phyloP scores from a whole-genome alignment of 1,284 basidiomycete genomes.

The Xerocomus amazonicus region DNA sequence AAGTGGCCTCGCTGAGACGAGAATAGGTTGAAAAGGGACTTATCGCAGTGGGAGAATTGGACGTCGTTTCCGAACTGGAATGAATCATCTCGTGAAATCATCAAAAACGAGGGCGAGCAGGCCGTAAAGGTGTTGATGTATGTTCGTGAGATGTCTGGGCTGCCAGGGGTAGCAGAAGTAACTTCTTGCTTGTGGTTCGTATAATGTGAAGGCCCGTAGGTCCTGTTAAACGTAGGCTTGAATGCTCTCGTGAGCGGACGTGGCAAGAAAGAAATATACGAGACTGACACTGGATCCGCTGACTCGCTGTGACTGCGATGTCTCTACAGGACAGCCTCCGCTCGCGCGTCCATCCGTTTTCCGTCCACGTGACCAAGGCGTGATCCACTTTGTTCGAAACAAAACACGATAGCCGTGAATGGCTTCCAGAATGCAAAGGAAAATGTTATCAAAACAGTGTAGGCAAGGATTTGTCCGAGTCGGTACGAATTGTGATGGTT shows the following conservation, averaged over 20 bases:
- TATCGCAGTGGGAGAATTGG: slow-evolving; percentile 24
- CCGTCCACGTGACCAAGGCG: not conserved
- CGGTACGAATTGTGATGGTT: too few species aligned
- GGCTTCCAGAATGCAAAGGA: too few species aligned
- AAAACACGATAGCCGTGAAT: too few species aligned
- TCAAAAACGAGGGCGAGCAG: slow-evolving; percentile 1
- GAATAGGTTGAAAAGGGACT: slow-evolving; percentile 34
- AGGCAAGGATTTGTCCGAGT: too few species aligned
- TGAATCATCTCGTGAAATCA: slow-evolving; percentile 3
- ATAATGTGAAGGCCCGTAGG: not conserved
- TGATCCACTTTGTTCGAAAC: too few species aligned
- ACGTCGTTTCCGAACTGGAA: slow-evolving; percentile 15
- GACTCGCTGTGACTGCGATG: slow-evolving; percentile 3
- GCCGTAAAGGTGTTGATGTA: not conserved
- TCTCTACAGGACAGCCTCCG: not conserved
- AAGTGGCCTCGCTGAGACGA: slow-evolving; percentile 56
- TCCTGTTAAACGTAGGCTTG: not conserved
- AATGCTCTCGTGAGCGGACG: not conserved
- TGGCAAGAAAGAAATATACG: not conserved
- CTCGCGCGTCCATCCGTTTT: too few species aligned
- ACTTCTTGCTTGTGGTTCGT: not conserved
- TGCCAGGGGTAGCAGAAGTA: not conserved
- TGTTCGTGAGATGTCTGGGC: not conserved
- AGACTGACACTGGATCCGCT: not conserved
- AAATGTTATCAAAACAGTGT: too few species aligned